Conservation (phyloP, 2,329 filamentous ascomycete genomes). For the Scorias spongiosa region DNA sequence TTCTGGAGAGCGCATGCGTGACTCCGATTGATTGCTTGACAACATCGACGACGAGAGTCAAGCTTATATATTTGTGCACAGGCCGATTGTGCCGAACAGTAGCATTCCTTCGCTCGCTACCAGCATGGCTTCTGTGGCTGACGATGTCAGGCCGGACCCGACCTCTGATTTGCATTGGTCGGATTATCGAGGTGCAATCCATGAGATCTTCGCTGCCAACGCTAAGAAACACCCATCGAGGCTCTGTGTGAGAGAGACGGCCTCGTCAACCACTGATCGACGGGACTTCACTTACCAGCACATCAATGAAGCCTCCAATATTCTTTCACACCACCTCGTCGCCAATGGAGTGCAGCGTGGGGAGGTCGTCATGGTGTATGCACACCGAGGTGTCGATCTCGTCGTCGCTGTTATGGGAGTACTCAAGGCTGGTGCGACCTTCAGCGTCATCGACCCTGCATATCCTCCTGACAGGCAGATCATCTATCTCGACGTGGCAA, state of each 20-base stretch:
- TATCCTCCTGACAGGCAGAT: constrained; percentile 71
- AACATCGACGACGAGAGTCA: not conserved
- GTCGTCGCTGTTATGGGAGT: constrained; percentile 69
- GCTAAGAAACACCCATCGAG: constrained; percentile 54
- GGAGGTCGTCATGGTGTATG: constrained; percentile 88
- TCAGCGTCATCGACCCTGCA: constrained; percentile 58
- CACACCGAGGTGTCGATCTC: constrained; percentile 65
- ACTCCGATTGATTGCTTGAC: too few species aligned
- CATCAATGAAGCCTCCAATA: constrained; percentile 73
- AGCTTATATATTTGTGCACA: too few species aligned
- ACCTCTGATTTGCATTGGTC: constrained; percentile 53
- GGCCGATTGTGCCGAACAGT: not conserved
- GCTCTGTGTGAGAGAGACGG: constrained; percentile 53
- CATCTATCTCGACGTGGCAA: constrained; percentile 68
- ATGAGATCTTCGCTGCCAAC: constrained; percentile 53
- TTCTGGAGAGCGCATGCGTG: too few species aligned
- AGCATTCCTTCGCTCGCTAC: constrained; percentile 1
- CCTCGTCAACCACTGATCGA: constrained; percentile 27
- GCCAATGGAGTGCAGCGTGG: constrained; percentile 57
- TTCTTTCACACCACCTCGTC: constrained; percentile 63
- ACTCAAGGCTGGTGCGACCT: constrained; percentile 42
- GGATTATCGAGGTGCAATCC: constrained; percentile 50
- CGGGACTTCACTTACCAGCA: constrained; percentile 63
- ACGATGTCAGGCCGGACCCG: constrained; percentile 41
- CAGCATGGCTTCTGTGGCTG: constrained; percentile 12